These are phyloP conservation scores for Lactuca sativa DNA, from an alignment of 129 eudicot species.

Conservation along the genomic window DNA sequence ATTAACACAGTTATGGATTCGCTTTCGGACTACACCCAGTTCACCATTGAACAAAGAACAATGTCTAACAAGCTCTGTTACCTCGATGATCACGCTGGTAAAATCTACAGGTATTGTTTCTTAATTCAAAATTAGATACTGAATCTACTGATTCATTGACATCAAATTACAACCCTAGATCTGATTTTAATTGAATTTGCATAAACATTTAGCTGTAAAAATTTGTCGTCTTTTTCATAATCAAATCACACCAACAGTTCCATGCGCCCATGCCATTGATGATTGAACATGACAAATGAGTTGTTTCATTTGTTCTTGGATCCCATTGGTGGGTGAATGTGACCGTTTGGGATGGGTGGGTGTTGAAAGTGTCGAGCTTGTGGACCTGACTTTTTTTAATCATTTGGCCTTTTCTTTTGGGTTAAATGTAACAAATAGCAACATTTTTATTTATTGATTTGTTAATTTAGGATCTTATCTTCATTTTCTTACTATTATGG, in stretches of 20 bases:
- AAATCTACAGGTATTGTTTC: constrained; percentile 44
- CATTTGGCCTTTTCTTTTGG: constrained; percentile 11
- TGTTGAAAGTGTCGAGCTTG: constrained; percentile 13
- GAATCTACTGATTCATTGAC: background rate
- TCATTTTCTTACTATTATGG: too few relatives aligned
- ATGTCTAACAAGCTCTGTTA: constrained; percentile 74
- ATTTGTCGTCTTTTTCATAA: constrained; percentile 6
- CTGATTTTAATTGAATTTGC: constrained; percentile 21
- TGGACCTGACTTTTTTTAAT: background rate
- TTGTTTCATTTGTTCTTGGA: constrained; percentile 13
- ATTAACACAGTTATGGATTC: constrained; percentile 52
- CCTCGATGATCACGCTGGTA: constrained; percentile 49
- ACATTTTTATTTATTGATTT: too few relatives aligned
- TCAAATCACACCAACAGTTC: background rate
- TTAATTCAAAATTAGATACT: background rate
- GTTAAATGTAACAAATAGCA: background rate
- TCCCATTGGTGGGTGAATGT: constrained; percentile 22
- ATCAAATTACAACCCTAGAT: constrained; percentile 14
- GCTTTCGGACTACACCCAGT: constrained; percentile 51
- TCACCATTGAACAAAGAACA: constrained; percentile 68
- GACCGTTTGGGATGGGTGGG: constrained; percentile 29
- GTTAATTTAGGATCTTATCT: too few relatives aligned
- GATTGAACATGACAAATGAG: background rate
- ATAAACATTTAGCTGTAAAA: constrained; percentile 22
- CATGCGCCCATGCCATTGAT: background rate